Evolutionary conservation across 805 yeast genomes (phyloP), one percentile per base, ranked within the genome.

Genomic region (Barnettozyma salicaria): DNA sequence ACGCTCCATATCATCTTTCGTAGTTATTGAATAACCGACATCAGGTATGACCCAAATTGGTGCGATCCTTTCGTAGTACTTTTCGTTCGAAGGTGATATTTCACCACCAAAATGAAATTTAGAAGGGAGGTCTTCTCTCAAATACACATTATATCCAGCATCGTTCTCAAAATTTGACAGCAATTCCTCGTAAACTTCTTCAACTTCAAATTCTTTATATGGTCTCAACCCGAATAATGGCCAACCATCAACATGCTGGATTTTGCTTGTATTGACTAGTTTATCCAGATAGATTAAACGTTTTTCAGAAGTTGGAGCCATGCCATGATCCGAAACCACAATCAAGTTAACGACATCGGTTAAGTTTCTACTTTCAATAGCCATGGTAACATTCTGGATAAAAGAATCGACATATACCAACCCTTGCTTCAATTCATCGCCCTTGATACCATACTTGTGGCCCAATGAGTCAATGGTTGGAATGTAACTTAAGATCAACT

Each of bases 301-400:
- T 10, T 78, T 74, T 44, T 78, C 72, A 1, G 85, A 71, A 2
- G 95, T 82, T 6, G 95, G 90, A 0, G 94, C 80, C 95, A 87
- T 88, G 9, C 96, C 96, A 56, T 88, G 96, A 57, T 89, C 96
- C 30, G 95, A 84, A 4, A 89, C 82, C 29, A 89, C 63, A 0
- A 90, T 60, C 16, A 89, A 60, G 55, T 90, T 89, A 14, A 82
- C 83, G 28, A 86, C 68, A 17, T 76, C 67, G 0, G 70, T 60
- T 41, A 87, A 60, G 46, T 82, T 78, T 38, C 95, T 65, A 14
- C 55, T 51, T 1, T 52, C 41, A 16, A 89, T 48, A 7, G 72
- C 80, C 19, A 59, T 43, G 12, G 68, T 61, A 27, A 86, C 40
- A 5, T 63, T 54, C 12, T 67, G 70, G 11, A 90, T 58, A 44